A percentile compares a stretch with the other conserved stretches of the same genome.
These are phyloP conservation scores for Pontederia crassipes DNA, from an alignment of 176 grass and related monocot species.

Conservation along the genomic window DNA sequence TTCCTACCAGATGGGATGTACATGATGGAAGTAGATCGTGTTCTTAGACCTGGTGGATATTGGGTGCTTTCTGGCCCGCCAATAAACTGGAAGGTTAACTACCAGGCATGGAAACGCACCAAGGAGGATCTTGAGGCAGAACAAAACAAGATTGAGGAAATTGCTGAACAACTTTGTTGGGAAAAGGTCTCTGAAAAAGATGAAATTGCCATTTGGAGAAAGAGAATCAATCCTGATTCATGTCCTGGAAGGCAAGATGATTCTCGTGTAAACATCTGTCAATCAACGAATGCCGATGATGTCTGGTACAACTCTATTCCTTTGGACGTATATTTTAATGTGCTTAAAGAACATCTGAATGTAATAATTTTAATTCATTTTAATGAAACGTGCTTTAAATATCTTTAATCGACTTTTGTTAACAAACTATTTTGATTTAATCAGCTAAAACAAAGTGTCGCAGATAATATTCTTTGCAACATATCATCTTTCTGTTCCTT, in stretches of 20 bases:
- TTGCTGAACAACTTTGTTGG: conserved; percentile 69
- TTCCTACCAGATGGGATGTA: conserved; percentile 72
- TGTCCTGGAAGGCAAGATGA: conserved; percentile 37
- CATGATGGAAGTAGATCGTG: conserved; percentile 91
- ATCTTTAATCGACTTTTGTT: too few species aligned
- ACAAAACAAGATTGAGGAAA: conserved; percentile 70
- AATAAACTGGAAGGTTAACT: conserved; percentile 67
- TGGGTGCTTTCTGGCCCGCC: conserved; percentile 88
- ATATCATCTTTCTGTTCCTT: too few species aligned
- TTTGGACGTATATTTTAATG: conserved; percentile 1
- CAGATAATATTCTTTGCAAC: too few species aligned
- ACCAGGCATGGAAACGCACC: conserved; percentile 48
- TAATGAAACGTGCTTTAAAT: too few species aligned
- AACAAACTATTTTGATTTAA: too few species aligned
- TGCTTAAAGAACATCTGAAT: neutral
- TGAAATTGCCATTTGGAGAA: conserved; percentile 68
- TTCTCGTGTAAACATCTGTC: conserved; percentile 44
- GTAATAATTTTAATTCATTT: neutral
- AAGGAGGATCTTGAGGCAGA: conserved; percentile 59
- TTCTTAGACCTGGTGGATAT: conserved; percentile 74
- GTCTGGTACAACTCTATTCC: conserved; percentile 34
- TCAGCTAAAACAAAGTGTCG: too few species aligned
- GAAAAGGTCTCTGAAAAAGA: conserved; percentile 69
- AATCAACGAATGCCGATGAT: conserved; percentile 32
- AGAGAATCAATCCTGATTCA: conserved; percentile 48